Base-by-base conservation (phyloP, 352 stramenopile genomes). In the Bremia lactucae region DNA sequence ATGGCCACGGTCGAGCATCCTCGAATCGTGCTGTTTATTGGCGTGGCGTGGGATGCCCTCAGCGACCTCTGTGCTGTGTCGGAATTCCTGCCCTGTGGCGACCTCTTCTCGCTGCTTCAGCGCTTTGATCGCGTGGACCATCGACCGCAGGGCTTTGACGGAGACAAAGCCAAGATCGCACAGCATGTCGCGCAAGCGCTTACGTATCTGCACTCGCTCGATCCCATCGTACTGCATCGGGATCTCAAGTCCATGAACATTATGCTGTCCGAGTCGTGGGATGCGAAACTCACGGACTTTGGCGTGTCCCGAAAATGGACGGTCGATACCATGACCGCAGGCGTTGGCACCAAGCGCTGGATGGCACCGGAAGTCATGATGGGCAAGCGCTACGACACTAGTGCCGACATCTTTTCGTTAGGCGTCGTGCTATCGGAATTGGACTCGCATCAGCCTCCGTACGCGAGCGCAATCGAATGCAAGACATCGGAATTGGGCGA, bases 231-330 rank as follows among this genome's bases (percentile, higher is more conserved):
- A 18, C 14, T 68, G 15, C 69, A 84, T 38, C 68, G 72, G 11
- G 72, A 82, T 44, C 62, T 84, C 45, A 84, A 84, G 46, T 79
- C 65, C 3, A 64, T 68, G 21, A 82, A 85, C 47, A 74, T 85
- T 40, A 46, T 85, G 31, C 39, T 85, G 11, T 68, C 60, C 0
- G 35, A 36, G n/a, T 50, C 49, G 11, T 36, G 72, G 11, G 19
- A 60, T 4, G 59, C 63, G 14, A 82, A 77, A 33, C 36, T 82
- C 4, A 79, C 67, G 5, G 70, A 82, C 46, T 82, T 82, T 53
- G 66, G 66, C 0, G 48, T 47, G 0, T 71, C 64, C 6, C 52
- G 57, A 1, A 36, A 53, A 31, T 46, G 59, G 1, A 53, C 46
- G 2, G 59, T 65, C 31, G 35, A 19, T 1, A 57, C 54, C 0